A percentile compares a stretch with the other conserved stretches of the same genome.
phyloP scores from a whole-genome alignment of 257 asterid genomes.

The Fraxinus quadrangulata region DNA sequence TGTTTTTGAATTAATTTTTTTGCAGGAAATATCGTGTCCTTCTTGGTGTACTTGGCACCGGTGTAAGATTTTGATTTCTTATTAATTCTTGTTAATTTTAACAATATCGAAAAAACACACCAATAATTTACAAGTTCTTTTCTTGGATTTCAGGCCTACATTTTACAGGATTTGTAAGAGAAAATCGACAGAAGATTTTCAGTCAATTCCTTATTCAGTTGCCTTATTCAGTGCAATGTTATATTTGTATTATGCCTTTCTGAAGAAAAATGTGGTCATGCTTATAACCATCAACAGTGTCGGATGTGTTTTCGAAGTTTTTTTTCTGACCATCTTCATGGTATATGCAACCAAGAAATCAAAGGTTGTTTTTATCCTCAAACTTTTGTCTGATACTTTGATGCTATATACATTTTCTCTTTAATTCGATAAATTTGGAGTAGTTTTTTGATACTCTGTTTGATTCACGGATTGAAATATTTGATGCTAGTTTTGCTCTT shows the following conservation, averaged over 20 bases:
- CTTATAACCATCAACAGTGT: constrained; percentile 59
- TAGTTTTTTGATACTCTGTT: no score
- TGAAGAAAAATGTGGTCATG: constrained; percentile 47
- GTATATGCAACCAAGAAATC: constrained; percentile 62
- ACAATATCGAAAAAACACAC: background rate
- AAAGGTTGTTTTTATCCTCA: constrained; percentile 34
- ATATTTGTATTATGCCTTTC: constrained; percentile 63
- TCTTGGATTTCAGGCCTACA: constrained; percentile 55
- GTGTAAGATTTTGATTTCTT: constrained; percentile 38
- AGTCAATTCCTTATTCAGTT: constrained; percentile 70
- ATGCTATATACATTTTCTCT: no score
- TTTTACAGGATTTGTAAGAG: constrained; percentile 56
- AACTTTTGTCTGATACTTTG: background rate
- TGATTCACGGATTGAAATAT: background rate
- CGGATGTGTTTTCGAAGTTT: constrained; percentile 45
- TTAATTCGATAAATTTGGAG: background rate
- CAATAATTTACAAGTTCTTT: background rate
- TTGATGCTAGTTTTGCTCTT: background rate
- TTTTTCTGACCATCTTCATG: constrained; percentile 50
- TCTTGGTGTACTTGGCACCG: constrained; percentile 84
- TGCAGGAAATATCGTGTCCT: constrained; percentile 73
- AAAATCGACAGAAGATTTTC: constrained; percentile 79
- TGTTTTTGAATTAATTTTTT: background rate
- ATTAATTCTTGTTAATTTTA: background rate
- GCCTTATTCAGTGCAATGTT: constrained; percentile 78